A percentile compares a stretch with the other conserved stretches of the same genome.
Conservation (phyloP, 805 yeast species). For the Kodamaea leandrae region DNA sequence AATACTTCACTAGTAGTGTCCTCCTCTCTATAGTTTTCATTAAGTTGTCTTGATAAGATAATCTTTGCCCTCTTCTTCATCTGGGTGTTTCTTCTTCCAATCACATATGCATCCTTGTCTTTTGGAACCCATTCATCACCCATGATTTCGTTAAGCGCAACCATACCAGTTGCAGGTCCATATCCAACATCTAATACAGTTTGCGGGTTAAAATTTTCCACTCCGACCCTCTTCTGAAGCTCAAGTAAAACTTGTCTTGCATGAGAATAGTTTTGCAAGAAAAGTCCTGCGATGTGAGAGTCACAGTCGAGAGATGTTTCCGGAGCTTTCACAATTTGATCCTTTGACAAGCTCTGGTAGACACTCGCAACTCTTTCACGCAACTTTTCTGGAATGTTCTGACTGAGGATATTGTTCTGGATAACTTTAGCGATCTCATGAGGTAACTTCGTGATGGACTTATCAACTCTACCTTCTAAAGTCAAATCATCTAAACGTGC, state of each 20-base stretch:
- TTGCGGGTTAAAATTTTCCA: slow-evolving; percentile 55
- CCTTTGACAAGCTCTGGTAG: slow-evolving; percentile 49
- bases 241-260: slow-evolving; percentile 65
- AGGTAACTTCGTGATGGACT: slow-evolving; percentile 56
- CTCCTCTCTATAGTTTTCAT: slow-evolving; percentile 33
- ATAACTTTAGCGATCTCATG: slow-evolving; percentile 54
- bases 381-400: slow-evolving; percentile 61
- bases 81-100: slow-evolving; percentile 53
- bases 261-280: slow-evolving; percentile 78
- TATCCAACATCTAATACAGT: slow-evolving; percentile 75
- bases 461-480: slow-evolving; percentile 51
- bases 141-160: slow-evolving; percentile 82
- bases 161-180: slow-evolving; percentile 91
- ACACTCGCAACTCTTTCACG: slow-evolving; percentile 60
- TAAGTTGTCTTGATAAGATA: slow-evolving; percentile 64
- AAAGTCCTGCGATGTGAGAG: slow-evolving; percentile 75
- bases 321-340: slow-evolving; percentile 52
- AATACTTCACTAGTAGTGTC: slow-evolving; percentile 13
- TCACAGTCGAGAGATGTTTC: slow-evolving; percentile 56
- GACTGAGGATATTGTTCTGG: slow-evolving; percentile 57
- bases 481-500: slow-evolving; percentile 62
- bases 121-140: slow-evolving; percentile 60
- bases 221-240: slow-evolving; percentile 52
- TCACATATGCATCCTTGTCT: slow-evolving; percentile 66
- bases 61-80: slow-evolving; percentile 83